phyloP scores from a whole-genome alignment of 371 early-diverging fungal species.

The Lichtheimia hyalospora region DNA sequence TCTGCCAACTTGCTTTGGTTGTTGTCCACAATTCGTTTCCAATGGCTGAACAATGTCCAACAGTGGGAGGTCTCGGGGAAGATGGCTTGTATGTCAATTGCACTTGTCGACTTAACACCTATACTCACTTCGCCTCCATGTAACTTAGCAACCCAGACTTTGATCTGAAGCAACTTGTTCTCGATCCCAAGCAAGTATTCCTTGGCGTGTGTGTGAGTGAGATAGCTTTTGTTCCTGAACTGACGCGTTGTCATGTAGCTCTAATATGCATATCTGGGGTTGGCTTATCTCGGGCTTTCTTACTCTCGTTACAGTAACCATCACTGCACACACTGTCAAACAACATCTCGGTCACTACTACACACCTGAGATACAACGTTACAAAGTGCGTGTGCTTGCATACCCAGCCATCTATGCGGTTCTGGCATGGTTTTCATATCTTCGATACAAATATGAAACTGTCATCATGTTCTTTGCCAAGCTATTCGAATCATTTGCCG shows the following conservation, averaged over 20 bases:
- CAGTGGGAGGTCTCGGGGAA: background rate
- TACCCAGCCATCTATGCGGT: slow-evolving; percentile 47
- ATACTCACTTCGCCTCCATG: background rate
- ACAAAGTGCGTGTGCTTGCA: slow-evolving; percentile 46
- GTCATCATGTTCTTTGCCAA: slow-evolving; percentile 49
- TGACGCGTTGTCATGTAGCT: slow-evolving; percentile 12
- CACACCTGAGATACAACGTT: slow-evolving; percentile 44
- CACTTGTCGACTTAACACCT: background rate
- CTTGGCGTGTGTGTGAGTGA: background rate
- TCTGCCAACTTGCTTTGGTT: too few relatives aligned
- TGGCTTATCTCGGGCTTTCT: slow-evolving; percentile 41
- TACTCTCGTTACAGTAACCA: slow-evolving; percentile 27
- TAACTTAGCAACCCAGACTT: slow-evolving; percentile 6
- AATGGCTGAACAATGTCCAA: slow-evolving; percentile 1
- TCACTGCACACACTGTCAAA: slow-evolving; percentile 31
- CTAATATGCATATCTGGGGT: slow-evolving; percentile 48
- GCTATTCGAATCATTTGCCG: slow-evolving; percentile 49
- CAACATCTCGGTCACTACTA: slow-evolving; percentile 43
- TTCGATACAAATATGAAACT: slow-evolving; percentile 46
- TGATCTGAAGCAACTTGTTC: slow-evolving; percentile 7
- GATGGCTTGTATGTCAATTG: background rate
- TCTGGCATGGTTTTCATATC: slow-evolving; percentile 46
- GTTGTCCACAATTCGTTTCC: background rate
- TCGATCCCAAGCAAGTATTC: slow-evolving; percentile 4
- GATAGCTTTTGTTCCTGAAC: background rate